Percentiles rank a stretch among this genome's conserved stretches.
Conservation (phyloP, 1,139 yeast species). For the Scheffersomyces parashehatae region DNA sequence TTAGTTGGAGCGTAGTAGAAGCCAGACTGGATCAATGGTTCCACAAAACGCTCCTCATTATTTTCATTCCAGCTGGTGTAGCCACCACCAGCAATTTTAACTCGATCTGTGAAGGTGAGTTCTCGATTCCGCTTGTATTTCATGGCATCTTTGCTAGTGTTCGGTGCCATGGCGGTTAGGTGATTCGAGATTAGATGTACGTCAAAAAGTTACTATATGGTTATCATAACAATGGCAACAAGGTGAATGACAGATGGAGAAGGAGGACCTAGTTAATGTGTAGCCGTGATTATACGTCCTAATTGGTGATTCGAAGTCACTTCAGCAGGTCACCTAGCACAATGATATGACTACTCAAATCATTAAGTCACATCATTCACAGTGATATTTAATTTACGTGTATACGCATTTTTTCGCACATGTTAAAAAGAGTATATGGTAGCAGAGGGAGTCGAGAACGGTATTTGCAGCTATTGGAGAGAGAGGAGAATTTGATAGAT, state of each 20-base stretch:
- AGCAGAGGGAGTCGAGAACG: too few relatives aligned
- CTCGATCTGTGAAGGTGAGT: slow-evolving; percentile 25
- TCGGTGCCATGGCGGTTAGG: slow-evolving; percentile 10
- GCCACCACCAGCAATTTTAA: slow-evolving; percentile 12
- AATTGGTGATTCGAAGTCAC: too few relatives aligned
- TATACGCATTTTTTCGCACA: too few relatives aligned
- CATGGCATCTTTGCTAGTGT: slow-evolving; percentile 12
- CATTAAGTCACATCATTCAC: too few relatives aligned
- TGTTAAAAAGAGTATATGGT: too few relatives aligned
- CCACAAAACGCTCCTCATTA: slow-evolving; percentile 32
- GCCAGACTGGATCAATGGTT: slow-evolving; percentile 62
- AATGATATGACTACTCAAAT: too few relatives aligned
- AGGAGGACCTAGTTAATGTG: neutral
- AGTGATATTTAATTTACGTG: too few relatives aligned
- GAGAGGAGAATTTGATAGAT: too few relatives aligned
- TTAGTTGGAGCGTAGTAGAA: slow-evolving; percentile 66
- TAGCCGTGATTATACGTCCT: too few relatives aligned
- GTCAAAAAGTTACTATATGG: neutral
- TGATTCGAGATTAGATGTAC: slow-evolving; percentile 1
- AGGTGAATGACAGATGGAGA: too few relatives aligned
- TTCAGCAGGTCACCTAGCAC: too few relatives aligned
- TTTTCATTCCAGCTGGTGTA: slow-evolving; percentile 26
- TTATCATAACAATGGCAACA: neutral
- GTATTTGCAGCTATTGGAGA: too few relatives aligned
- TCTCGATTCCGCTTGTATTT: slow-evolving; percentile 21